These are phyloP conservation scores for Monosporozyma servazzii DNA, from an alignment of 805 yeast genomes.

Conservation along the genomic window DNA sequence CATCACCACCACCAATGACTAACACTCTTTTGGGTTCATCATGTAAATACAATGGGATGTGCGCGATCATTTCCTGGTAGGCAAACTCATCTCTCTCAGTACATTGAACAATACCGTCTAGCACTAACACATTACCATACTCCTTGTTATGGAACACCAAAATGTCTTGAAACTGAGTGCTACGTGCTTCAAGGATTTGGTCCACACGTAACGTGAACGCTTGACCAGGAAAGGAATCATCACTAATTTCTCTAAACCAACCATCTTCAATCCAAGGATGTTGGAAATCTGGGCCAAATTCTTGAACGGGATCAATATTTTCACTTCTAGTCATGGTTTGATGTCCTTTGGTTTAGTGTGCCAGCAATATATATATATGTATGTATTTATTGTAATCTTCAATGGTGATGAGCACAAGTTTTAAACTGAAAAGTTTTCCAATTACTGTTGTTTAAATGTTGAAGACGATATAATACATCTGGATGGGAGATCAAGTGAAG, in stretches of 20 bases:
- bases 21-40: conserved; percentile 64
- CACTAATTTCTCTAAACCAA: conserved; percentile 77
- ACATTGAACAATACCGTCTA: conserved; percentile 86
- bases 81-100: conserved; percentile 91
- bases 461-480: background rate
- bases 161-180: conserved; percentile 72
- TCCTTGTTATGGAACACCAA: conserved; percentile 64
- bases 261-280: conserved; percentile 39
- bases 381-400: background rate
- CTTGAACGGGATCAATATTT: background rate
- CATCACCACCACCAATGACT: conserved; percentile 94
- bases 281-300: background rate
- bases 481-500: background rate
- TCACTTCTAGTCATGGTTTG: background rate
- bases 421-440: conserved; percentile 1
- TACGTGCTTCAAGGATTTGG: conserved; percentile 53
- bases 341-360: background rate
- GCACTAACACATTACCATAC: conserved; percentile 80
- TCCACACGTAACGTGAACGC: conserved; percentile 60
- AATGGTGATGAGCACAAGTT: background rate
- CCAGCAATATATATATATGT: background rate
- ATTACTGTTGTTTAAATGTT: background rate
- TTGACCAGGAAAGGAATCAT: conserved; percentile 78
- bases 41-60: conserved; percentile 73
- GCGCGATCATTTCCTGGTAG: conserved; percentile 86